These are phyloP conservation scores for Schoenoplectus triqueter DNA, from an alignment of 202 grass and related monocot species.

Conservation along the genomic window DNA sequence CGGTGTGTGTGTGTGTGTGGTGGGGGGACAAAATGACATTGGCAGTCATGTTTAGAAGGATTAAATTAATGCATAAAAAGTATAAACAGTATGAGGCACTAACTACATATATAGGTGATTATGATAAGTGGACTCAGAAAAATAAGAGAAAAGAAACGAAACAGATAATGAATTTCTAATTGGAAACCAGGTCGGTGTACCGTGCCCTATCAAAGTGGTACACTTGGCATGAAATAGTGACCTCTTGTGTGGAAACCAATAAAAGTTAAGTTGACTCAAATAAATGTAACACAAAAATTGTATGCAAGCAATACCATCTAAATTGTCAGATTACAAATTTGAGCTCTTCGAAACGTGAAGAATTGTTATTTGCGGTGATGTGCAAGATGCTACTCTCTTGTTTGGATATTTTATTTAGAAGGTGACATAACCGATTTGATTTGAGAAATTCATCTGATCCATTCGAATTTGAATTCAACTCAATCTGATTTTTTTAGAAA, in stretches of 20 bases:
- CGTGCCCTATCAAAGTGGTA: background rate
- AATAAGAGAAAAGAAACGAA: background rate
- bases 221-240: constrained; percentile 28
- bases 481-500: too few relatives aligned
- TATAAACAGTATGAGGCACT: background rate
- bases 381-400: background rate
- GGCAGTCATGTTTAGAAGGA: background rate
- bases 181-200: constrained; percentile 6
- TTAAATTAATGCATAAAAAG: background rate
- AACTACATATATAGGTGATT: background rate
- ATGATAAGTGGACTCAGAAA: background rate
- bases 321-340: background rate
- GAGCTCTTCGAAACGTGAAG: background rate
- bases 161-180: constrained; percentile 8
- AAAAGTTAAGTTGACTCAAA: background rate
- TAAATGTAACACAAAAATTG: constrained; percentile 1
- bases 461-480: too few relatives aligned
- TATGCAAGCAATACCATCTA: background rate
- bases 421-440: too few relatives aligned
- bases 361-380: background rate
- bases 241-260: background rate
- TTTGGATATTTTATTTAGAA: too few relatives aligned
- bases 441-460: too few relatives aligned
- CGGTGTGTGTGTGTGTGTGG: too few relatives aligned
- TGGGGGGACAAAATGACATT: background rate